phyloP scores from a whole-genome alignment of 306 rosid species.

The Vicia faba region DNA sequence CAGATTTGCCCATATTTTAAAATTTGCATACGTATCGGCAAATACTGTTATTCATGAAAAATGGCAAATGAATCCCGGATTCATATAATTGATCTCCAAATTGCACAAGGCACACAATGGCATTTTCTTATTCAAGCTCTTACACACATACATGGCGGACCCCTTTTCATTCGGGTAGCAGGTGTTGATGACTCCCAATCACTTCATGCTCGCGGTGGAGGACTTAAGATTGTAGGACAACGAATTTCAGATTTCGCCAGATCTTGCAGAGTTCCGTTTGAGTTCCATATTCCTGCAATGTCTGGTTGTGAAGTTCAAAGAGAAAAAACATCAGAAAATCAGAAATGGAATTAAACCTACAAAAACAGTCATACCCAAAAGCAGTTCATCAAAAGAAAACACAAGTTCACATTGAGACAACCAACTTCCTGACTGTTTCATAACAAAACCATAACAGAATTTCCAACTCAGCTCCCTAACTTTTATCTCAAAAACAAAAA shows the following conservation, averaged over 20 bases:
- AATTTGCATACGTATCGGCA: constrained; percentile 74
- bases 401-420: too few relatives aligned
- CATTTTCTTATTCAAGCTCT: constrained; percentile 57
- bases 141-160: constrained; percentile 64
- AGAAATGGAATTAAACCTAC: too few relatives aligned
- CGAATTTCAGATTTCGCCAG: constrained; percentile 50
- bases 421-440: too few relatives aligned
- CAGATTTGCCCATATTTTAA: constrained; percentile 75
- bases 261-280: constrained; percentile 58
- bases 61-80: constrained; percentile 63
- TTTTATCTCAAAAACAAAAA: too few relatives aligned
- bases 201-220: constrained; percentile 85
- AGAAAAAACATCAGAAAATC: too few relatives aligned
- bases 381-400: too few relatives aligned
- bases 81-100: constrained; percentile 90
- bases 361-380: too few relatives aligned
- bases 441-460: too few relatives aligned
- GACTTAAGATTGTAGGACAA: constrained; percentile 67
- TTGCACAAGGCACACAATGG: constrained; percentile 90
- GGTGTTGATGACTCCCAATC: constrained; percentile 91
- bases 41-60: constrained; percentile 65
- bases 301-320: constrained; percentile 60
- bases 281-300: constrained; percentile 73
- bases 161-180: constrained; percentile 61
- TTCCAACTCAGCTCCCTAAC: too few relatives aligned